Percentiles rank a stretch among this genome's conserved stretches.
Evolutionary conservation across 352 stramenopile genomes (phyloP).

Genomic region (Pythium grandisporangium): DNA sequence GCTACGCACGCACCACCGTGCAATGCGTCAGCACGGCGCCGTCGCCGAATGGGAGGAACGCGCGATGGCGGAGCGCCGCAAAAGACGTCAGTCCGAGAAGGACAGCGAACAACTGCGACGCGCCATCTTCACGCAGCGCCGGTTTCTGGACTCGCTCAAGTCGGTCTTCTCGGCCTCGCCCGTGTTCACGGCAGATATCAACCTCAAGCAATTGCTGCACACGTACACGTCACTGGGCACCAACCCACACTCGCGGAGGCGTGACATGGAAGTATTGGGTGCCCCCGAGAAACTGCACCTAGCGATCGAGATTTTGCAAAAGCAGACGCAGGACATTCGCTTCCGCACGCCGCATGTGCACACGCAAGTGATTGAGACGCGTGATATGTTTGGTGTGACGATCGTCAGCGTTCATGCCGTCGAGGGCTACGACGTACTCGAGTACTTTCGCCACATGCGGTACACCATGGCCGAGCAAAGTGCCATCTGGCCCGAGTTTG

Average conservation of each 20-base stretch:
- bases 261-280: conserved; percentile 37
- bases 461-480: conserved; percentile 27
- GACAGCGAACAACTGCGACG: conserved; percentile 40
- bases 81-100: conserved; percentile 18
- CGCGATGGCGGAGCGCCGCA: conserved; percentile 27
- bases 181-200: conserved; percentile 19
- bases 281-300: conserved; percentile 35
- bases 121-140: conserved; percentile 33
- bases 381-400: conserved; percentile 31
- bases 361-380: conserved; percentile 15
- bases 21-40: conserved; percentile 11
- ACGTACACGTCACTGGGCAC: conserved; percentile 42
- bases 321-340: conserved; percentile 28
- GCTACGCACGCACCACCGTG: conserved; percentile 25
- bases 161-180: conserved; percentile 19
- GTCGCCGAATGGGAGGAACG: conserved; percentile 30
- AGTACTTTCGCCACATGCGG: conserved; percentile 31
- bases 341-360: conserved; percentile 28
- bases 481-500: conserved; percentile 35
- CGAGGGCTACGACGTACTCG: conserved; percentile 29
- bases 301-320: conserved; percentile 35
- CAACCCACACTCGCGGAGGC: conserved; percentile 20
- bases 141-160: conserved; percentile 32
- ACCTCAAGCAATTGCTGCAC: conserved; percentile 41
- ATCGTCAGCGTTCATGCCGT: conserved; percentile 39